A percentile compares a stretch with the other conserved stretches of the same genome.
Evolutionary conservation across 2,329 filamentous ascomycete genomes (phyloP).

Genomic region (Microdochium paspali): DNA sequence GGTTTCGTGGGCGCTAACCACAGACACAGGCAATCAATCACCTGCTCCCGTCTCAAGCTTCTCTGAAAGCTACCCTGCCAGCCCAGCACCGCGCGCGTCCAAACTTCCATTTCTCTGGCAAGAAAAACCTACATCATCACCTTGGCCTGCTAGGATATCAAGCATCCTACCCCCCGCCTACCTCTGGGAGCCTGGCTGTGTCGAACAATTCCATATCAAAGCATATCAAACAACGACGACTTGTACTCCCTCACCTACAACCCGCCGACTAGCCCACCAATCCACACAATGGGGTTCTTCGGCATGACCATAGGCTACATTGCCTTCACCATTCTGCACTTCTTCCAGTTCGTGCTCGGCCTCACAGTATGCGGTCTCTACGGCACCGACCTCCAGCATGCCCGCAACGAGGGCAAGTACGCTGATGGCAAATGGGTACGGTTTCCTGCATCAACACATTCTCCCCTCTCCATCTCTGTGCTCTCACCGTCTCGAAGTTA

Average conservation of each 20-base stretch:
- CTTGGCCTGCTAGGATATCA: too few relatives aligned
- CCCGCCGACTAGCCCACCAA: not conserved
- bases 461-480: not conserved
- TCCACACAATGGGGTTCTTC: conserved; percentile 32
- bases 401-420: conserved; percentile 37
- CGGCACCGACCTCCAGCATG: conserved; percentile 53
- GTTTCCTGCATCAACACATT: conserved; percentile 5
- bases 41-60: not conserved
- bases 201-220: too few relatives aligned
- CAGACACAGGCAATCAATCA: not conserved
- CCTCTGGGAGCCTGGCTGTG: too few relatives aligned
- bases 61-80: too few relatives aligned
- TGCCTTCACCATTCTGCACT: conserved; percentile 54
- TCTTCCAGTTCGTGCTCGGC: conserved; percentile 68
- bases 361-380: conserved; percentile 74
- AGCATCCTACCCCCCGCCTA: too few relatives aligned
- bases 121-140: too few relatives aligned
- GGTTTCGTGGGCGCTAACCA: too few relatives aligned
- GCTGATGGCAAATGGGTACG: conserved; percentile 62
- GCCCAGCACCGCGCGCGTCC: too few relatives aligned
- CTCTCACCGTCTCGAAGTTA: not conserved
- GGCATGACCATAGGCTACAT: conserved; percentile 38
- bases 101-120: too few relatives aligned
- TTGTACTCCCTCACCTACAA: not conserved
- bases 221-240: not conserved